A percentile compares a stretch with the other conserved stretches of the same genome.
These are phyloP conservation scores for Tricladium varicosporioides DNA, from an alignment of 2,329 filamentous ascomycete genomes.

Conservation along the genomic window DNA sequence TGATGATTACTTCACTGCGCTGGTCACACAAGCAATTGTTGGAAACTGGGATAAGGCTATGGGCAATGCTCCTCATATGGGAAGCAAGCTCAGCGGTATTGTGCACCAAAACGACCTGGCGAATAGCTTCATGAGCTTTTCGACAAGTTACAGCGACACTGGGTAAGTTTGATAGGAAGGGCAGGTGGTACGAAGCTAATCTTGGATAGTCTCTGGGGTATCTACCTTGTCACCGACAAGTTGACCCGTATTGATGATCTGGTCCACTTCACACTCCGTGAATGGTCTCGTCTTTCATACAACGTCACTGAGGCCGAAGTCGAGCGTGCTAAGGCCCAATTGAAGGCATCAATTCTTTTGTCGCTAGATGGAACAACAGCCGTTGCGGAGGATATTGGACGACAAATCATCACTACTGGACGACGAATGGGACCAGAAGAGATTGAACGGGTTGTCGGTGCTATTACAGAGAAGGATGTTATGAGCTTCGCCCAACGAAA, in stretches of 20 bases:
- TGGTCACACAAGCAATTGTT: conserved; percentile 97
- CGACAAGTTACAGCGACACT: conserved; percentile 98
- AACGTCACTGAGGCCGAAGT: conserved; percentile 87
- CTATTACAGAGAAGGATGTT: conserved; percentile 91
- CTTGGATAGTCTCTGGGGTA: conserved; percentile 85
- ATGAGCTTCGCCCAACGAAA: conserved; percentile 95
- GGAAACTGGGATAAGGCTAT: conserved; percentile 99
- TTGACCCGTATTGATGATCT: conserved; percentile 87
- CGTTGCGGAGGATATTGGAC: conserved; percentile 96
- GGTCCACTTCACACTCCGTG: conserved; percentile 95
- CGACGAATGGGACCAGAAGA: conserved; percentile 87
- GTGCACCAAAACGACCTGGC: conserved; percentile 93
- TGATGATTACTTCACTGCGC: conserved; percentile 96
- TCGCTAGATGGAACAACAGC: conserved; percentile 97
- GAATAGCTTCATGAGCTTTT: conserved; percentile 99
- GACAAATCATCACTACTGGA: conserved; percentile 97
- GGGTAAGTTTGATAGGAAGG: conserved; percentile 62
- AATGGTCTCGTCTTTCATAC: conserved; percentile 94
- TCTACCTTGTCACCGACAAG: conserved; percentile 95
- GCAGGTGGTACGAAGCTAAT: conserved; percentile 33
- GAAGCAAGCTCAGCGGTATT: conserved; percentile 95
- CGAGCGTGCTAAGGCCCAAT: conserved; percentile 97
- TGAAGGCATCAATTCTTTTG: conserved; percentile 96
- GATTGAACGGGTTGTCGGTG: conserved; percentile 88
- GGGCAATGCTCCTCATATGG: conserved; percentile 95